These are phyloP conservation scores for Obba rivulosa DNA, from an alignment of 768 basidiomycete species.

Conservation along the genomic window DNA sequence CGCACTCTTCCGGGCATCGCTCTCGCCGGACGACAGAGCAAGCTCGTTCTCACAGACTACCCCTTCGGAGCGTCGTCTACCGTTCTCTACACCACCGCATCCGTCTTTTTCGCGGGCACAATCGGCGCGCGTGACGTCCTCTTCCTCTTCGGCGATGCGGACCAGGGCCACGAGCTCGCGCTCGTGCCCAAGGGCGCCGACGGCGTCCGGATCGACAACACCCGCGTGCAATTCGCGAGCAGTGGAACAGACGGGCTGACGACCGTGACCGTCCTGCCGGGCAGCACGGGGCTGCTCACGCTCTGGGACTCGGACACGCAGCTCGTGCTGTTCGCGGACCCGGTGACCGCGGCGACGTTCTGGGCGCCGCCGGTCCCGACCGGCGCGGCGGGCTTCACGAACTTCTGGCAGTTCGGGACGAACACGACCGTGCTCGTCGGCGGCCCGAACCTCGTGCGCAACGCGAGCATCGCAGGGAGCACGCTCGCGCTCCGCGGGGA, in stretches of 20 bases:
- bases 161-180: conserved; percentile 30
- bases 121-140: conserved; percentile 37
- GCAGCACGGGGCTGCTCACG: conserved; percentile 52
- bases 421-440: conserved; percentile 56
- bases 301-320: conserved; percentile 64
- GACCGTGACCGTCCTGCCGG: conserved; percentile 50
- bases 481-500: conserved; percentile 63
- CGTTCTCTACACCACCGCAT: conserved; percentile 67
- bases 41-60: conserved; percentile 69
- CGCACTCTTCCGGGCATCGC: conserved; percentile 46
- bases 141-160: conserved; percentile 32
- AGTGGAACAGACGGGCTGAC: conserved; percentile 25
- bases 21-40: conserved; percentile 67
- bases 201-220: conserved; percentile 7
- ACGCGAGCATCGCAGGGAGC: conserved; percentile 27
- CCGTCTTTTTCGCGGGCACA: conserved; percentile 60
- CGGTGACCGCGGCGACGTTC: conserved; percentile 61
- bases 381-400: conserved; percentile 24
- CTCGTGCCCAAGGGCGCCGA: conserved; percentile 18
- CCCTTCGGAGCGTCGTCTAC: conserved; percentile 52
- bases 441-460: conserved; percentile 43
- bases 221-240: conserved; percentile 23
- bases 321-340: conserved; percentile 65
- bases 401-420: conserved; percentile 71
- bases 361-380: conserved; percentile 66